Percentiles rank a stretch among this genome's conserved stretches.
phyloP scores from a whole-genome alignment of 495 filamentous ascomycete genomes.

The Neurospora cerealis region DNA sequence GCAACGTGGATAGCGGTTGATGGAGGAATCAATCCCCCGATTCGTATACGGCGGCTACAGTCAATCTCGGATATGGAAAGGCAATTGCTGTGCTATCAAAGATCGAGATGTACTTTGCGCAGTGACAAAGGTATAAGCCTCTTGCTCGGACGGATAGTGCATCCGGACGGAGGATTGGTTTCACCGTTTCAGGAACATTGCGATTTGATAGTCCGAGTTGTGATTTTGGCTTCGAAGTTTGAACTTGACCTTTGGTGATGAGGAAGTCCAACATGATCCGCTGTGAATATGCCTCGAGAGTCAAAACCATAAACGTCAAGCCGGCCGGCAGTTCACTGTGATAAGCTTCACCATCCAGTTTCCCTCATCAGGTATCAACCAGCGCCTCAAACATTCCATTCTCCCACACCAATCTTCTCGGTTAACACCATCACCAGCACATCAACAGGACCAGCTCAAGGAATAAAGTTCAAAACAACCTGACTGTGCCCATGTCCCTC shows the following conservation, averaged over 20 bases:
- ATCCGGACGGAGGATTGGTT: not conserved
- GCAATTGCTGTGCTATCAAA: not conserved
- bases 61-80: not conserved
- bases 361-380: not conserved
- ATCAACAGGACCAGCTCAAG: not conserved
- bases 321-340: not conserved
- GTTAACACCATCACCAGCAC: not conserved
- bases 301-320: not conserved
- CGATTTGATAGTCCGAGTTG: not conserved
- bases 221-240: not conserved
- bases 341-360: not conserved
- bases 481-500: not conserved
- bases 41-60: not conserved
- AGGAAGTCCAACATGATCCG: not conserved
- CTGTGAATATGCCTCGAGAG: not conserved
- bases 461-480: not conserved
- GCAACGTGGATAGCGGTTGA: not conserved
- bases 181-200: not conserved
- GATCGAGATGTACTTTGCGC: not conserved
- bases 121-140: not conserved
- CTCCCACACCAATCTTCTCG: not conserved
- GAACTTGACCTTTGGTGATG: not conserved
- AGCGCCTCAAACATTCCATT: not conserved
- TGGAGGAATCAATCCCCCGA: not conserved
- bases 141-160: not conserved